These are phyloP conservation scores for Pichia manshurica DNA, from an alignment of 805 yeast genomes.

Conservation along the genomic window DNA sequence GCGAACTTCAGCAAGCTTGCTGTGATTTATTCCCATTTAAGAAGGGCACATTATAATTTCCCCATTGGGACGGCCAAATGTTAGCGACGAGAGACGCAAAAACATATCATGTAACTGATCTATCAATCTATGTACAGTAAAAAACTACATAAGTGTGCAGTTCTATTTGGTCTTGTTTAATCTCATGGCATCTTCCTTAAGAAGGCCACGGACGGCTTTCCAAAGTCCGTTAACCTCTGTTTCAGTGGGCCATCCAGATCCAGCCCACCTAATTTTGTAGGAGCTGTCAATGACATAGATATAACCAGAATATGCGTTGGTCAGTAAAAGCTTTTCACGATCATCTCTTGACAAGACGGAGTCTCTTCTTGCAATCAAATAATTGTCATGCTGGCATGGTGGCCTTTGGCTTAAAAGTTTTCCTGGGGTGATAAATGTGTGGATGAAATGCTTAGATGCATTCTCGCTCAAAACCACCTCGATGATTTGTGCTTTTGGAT, in stretches of 20 bases:
- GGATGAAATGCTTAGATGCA: conserved; percentile 59
- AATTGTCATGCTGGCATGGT: conserved; percentile 38
- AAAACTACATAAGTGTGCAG: no score
- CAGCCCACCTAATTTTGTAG: conserved; percentile 84
- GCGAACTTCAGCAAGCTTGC: no score
- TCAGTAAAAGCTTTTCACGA: conserved; percentile 56
- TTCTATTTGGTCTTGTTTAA: conserved; percentile 5
- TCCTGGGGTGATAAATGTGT: conserved; percentile 47
- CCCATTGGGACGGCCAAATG: neutral
- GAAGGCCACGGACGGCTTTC: conserved; percentile 58
- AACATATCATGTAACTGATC: no score
- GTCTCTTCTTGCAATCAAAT: conserved; percentile 56
- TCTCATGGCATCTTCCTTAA: conserved; percentile 35
- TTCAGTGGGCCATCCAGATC: conserved; percentile 73
- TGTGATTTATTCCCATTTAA: no score
- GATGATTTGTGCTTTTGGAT: conserved; percentile 60
- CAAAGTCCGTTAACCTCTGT: conserved; percentile 59
- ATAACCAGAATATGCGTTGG: conserved; percentile 79
- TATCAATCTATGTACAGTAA: no score
- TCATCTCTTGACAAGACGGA: conserved; percentile 50
- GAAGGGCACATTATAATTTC: neutral
- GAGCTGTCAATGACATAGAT: conserved; percentile 69
- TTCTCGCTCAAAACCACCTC: conserved; percentile 76
- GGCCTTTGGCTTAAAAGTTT: conserved; percentile 24
- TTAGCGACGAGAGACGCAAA: neutral